phyloP scores from a whole-genome alignment of 129 eudicot species.

The Erigeron canadensis region DNA sequence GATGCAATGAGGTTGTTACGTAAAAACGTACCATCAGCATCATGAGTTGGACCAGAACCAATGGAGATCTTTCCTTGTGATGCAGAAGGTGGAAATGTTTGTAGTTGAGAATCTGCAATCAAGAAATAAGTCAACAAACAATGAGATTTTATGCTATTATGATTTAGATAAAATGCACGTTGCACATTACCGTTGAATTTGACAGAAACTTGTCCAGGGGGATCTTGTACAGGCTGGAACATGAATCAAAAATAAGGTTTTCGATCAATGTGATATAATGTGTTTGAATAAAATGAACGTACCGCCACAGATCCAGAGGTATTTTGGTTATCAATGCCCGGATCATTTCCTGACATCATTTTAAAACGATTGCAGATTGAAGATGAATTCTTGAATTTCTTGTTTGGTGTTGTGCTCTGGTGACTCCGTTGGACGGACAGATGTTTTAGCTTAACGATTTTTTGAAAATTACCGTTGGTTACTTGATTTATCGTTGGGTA shows the following conservation, averaged over 20 bases:
- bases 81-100: slow-evolving; percentile 77
- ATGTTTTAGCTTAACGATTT: no score
- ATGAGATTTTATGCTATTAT: not conserved
- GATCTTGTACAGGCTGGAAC: slow-evolving; percentile 73
- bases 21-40: slow-evolving; percentile 65
- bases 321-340: slow-evolving; percentile 55
- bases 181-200: slow-evolving; percentile 54
- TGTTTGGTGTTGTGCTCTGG: not conserved
- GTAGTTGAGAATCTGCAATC: slow-evolving; percentile 57
- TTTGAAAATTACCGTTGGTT: no score
- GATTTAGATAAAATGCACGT: not conserved
- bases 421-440: no score
- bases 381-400: not conserved
- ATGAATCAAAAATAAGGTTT: not conserved
- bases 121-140: not conserved
- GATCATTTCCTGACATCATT: slow-evolving; percentile 92
- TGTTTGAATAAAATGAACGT: not conserved
- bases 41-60: slow-evolving; percentile 67
- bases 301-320: slow-evolving; percentile 84
- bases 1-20: not conserved
- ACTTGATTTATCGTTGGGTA: no score
- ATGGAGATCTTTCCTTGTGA: slow-evolving; percentile 71
- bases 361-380: slow-evolving; percentile 16
- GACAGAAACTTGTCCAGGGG: slow-evolving; percentile 59
- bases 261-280: slow-evolving; percentile 4